Evolutionary conservation across 2,329 filamentous ascomycete species (phyloP), one percentile per base, ranked within the genome.

Genomic region (Clonostachys byssicola): DNA sequence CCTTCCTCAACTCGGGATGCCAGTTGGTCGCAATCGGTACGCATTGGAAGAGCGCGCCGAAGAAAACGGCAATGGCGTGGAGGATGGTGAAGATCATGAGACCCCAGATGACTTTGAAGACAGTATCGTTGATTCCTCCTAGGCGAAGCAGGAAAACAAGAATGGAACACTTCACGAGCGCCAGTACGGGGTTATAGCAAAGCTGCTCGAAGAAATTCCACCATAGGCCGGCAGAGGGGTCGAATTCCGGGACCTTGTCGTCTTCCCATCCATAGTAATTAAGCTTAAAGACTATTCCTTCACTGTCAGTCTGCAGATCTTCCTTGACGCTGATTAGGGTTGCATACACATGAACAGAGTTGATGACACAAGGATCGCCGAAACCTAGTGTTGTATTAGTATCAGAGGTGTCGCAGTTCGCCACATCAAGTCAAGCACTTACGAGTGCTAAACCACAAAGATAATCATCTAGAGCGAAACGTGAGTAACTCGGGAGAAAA

Each of bases 71-170:
- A 6, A 66, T 55, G 49, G 63, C 59, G 20, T 69, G 60, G 14
- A 60, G 52, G 0, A 59, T 43, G 45, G 71, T 73, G 49, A 70
- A 49, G n/a, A 50, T 48, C 54, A 67, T 58, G 44, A 69, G 48
- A 17, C 47, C 33, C 51, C 50, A 57, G 44, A 48, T 49, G 34
- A 44, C 45, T 12, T 53, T 48, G 33, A 60, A 56, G 2, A 71
- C 57, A 18, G 51, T 61, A 30, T 44, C 54, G 49, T 66, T 65
- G 47, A 67, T 56, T 35, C 65, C 56, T 43, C 65, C 63, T 2
- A 74, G 61, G 1, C 69, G 68, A 16, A 71, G 60, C n/a, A 74
- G 60, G 49, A 74, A 72, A n/a, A 74, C 51, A 5, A 75, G 61
- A 16, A 73, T 60, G 0, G 72, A 74, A 3, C 65, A 62, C 54